These are phyloP conservation scores for Cutaneotrichosporon sp. DNA, from an alignment of 1,284 basidiomycete species.

Conservation along the genomic window DNA sequence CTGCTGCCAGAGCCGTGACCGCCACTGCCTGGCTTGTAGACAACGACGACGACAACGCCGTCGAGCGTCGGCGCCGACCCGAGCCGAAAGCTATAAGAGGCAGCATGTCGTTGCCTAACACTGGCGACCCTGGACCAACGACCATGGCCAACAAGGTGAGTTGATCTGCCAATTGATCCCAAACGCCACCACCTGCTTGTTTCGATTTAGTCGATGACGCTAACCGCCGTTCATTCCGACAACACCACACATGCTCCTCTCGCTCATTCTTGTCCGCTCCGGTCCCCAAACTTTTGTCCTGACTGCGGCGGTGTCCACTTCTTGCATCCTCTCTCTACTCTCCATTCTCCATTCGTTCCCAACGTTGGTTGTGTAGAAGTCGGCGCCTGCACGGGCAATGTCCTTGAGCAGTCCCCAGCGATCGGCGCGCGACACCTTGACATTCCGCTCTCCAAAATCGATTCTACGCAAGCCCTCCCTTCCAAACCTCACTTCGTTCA, in stretches of 20 bases:
- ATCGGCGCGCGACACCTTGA: not conserved
- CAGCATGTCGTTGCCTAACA: too few relatives aligned
- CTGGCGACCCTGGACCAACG: not conserved
- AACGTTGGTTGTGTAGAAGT: not conserved
- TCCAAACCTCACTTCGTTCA: slow-evolving; percentile 1
- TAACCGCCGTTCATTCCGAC: too few relatives aligned
- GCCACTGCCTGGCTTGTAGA: too few relatives aligned
- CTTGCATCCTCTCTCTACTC: not conserved
- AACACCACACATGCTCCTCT: not conserved
- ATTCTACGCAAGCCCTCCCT: slow-evolving; percentile 18
- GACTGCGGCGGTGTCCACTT: not conserved
- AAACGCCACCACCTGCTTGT: not conserved
- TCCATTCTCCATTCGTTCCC: not conserved
- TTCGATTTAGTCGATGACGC: not conserved
- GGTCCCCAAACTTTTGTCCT: not conserved
- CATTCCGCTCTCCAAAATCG: slow-evolving; percentile 7
- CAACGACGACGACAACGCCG: too few relatives aligned
- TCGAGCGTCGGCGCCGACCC: too few relatives aligned
- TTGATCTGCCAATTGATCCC: not conserved
- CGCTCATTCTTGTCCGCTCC: not conserved
- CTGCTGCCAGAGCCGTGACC: too few relatives aligned
- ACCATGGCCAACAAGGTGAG: slow-evolving; percentile 2
- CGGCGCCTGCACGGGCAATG: not conserved
- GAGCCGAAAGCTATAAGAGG: too few relatives aligned
- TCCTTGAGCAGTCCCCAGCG: not conserved